Conservation (phyloP, 2,329 filamentous ascomycete species). For the Aciculosporium take region DNA sequence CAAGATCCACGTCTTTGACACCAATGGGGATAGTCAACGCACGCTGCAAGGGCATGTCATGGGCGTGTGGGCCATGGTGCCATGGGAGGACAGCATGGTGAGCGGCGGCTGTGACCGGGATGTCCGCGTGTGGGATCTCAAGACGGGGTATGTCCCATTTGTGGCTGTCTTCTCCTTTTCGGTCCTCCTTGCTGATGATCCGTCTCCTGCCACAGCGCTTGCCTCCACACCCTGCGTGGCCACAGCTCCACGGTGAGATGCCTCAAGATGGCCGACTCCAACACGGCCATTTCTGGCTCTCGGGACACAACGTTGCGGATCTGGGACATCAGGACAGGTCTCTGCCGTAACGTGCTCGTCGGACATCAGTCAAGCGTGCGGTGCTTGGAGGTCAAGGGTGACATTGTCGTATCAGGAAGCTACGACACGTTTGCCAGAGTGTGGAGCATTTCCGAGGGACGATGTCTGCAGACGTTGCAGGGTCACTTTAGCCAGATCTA, state of each 20-base stretch:
- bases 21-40: constrained; percentile 73
- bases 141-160: constrained; percentile 55
- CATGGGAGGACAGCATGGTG: constrained; percentile 88
- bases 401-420: constrained; percentile 93
- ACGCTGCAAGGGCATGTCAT: constrained; percentile 92
- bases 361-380: constrained; percentile 92
- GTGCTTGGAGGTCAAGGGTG: constrained; percentile 89
- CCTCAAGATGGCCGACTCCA: constrained; percentile 90
- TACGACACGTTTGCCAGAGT: constrained; percentile 96
- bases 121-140: constrained; percentile 92
- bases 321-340: constrained; percentile 81
- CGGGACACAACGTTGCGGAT: constrained; percentile 87
- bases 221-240: constrained; percentile 72
- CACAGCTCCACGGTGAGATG: constrained; percentile 96
- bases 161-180: background rate
- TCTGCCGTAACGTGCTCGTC: constrained; percentile 82
- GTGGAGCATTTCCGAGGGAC: constrained; percentile 93
- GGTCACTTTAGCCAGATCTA: constrained; percentile 99
- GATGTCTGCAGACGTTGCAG: constrained; percentile 76
- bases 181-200: too few species aligned
- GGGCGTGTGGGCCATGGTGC: constrained; percentile 99
- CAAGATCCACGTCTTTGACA: constrained; percentile 96
- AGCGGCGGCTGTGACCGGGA: constrained; percentile 94
- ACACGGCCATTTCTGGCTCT: constrained; percentile 91
- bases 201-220: constrained; percentile 35